These are phyloP conservation scores for Ceratocystis colombiana DNA, from an alignment of 2,329 filamentous ascomycete genomes.

Conservation along the genomic window DNA sequence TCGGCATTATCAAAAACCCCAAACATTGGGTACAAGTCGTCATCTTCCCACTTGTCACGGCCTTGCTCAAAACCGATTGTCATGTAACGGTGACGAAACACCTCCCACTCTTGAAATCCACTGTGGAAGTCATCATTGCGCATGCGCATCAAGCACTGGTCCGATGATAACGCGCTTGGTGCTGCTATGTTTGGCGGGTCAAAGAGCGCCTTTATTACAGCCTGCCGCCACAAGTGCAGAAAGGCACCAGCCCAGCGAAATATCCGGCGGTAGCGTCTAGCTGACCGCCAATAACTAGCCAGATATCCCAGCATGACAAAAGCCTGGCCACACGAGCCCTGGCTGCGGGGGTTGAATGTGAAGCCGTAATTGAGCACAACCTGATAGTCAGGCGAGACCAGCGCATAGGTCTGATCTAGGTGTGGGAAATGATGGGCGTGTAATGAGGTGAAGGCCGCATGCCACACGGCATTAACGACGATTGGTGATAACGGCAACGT, in stretches of 20 bases:
- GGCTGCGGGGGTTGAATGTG: constrained; percentile 12
- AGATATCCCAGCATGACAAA: not conserved
- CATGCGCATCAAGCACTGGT: not conserved
- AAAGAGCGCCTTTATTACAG: not conserved
- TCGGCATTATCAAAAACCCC: not conserved
- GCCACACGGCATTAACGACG: constrained; percentile 9
- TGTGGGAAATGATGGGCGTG: constrained; percentile 20
- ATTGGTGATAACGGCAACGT: constrained; percentile 7
- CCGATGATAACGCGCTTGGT: not conserved
- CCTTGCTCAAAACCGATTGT: not conserved
- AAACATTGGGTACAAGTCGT: not conserved
- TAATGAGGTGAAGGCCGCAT: constrained; percentile 9
- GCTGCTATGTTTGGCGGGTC: not conserved
- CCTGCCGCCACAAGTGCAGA: constrained; percentile 9
- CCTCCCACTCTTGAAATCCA: constrained; percentile 7
- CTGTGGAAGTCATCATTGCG: not conserved
- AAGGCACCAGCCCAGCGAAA: constrained; percentile 18
- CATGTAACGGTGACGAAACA: not conserved
- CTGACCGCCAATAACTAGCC: not conserved
- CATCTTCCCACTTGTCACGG: not conserved
- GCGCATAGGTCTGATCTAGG: not conserved
- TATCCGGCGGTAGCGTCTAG: not conserved
- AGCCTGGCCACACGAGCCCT: constrained; percentile 15
- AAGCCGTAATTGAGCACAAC: constrained; percentile 20
- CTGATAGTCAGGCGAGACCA: constrained; percentile 11